Base-by-base conservation (phyloP, 2,329 filamentous ascomycete species). In the Aspergillus pseudotamarii region DNA sequence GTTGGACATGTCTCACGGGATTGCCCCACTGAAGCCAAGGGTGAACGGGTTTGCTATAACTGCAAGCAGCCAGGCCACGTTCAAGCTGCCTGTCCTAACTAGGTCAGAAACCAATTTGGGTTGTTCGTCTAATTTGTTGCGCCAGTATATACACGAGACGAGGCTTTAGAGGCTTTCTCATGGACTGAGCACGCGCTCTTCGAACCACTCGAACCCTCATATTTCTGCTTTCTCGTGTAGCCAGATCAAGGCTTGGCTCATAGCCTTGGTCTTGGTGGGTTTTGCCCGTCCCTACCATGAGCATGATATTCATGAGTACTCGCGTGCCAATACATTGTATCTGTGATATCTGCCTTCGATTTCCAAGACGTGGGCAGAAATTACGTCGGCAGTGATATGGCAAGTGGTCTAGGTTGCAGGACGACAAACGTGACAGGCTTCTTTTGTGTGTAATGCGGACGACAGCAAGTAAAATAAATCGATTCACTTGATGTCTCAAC, bases 1-100 rank as follows among this genome's bases (percentile, higher is more conserved):
- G 91, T 94, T 72, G 94, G 95, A 67, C 94, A 98, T 82, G 89
- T 97, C 80, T 96, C 92, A 70, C 91, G 94, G 70, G 95, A 99
- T 82, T 99, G 95, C 87, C 91, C 94, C 73, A 94, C 94, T 79
- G 94, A 97, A 83, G 91, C 92, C 64, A 88, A 89, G 72, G 87
- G 88, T 76, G 94, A 98, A 87, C 94, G 96, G 80, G 93, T 97
- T 79, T 99, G 95, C 90, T 99, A 99, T 88, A 96, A 96, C 86
- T 98, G 88, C 86, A 89, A 89, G 83, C 86, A 90, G 80, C 86
- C 88, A 71, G 94, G 94, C 73, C 94, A 97, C 83, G 91, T 98
- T 79, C 94, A 97, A 88, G 89, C 92, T 73, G 88, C 91, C 75
- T 99, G 95, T 90, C 92, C 94, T 76, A 93, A 91, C 85, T 92